phyloP scores from a whole-genome alignment of 2,329 filamentous ascomycete genomes.

The Hypoxylon sp. region DNA sequence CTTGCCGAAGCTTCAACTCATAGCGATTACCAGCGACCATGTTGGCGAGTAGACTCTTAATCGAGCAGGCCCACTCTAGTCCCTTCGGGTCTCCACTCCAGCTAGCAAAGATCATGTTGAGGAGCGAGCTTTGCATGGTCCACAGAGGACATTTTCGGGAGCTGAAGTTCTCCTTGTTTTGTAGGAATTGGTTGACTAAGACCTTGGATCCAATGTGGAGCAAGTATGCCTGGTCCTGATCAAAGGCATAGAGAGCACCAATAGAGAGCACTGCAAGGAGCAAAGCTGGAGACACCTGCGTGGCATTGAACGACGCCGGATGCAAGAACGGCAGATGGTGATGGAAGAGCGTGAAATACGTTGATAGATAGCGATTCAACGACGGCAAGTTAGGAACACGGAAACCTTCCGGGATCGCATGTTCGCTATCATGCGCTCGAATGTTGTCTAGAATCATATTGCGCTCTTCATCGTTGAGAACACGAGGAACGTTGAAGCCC shows the following conservation, averaged over 20 bases:
- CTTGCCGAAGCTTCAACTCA: slow-evolving; percentile 92
- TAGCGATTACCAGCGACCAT: slow-evolving; percentile 99
- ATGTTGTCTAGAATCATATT: slow-evolving; percentile 89
- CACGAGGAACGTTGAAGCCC: slow-evolving; percentile 80
- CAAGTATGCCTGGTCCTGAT: slow-evolving; percentile 97
- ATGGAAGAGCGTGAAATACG: slow-evolving; percentile 97
- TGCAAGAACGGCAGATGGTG: slow-evolving; percentile 97
- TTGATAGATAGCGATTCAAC: slow-evolving; percentile 92
- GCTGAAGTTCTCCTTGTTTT: slow-evolving; percentile 99
- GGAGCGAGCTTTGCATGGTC: slow-evolving; percentile 96
- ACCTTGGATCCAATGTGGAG: slow-evolving; percentile 98
- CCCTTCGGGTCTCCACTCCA: slow-evolving; percentile 99
- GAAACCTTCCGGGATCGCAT: slow-evolving; percentile 89
- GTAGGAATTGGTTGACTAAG: slow-evolving; percentile 94
- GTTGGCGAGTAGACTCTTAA: slow-evolving; percentile 97
- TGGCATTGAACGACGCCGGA: slow-evolving; percentile 88
- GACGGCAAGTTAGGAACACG: slow-evolving; percentile 84
- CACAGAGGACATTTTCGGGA: slow-evolving; percentile 96
- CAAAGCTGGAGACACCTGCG: slow-evolving; percentile 83
- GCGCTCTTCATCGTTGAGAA: slow-evolving; percentile 87
- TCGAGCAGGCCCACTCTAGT: slow-evolving; percentile 98
- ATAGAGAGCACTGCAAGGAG: slow-evolving; percentile 94
- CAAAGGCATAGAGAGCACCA: slow-evolving; percentile 95
- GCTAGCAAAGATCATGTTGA: slow-evolving; percentile 99
- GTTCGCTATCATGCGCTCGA: slow-evolving; percentile 82